Evolutionary conservation across 768 basidiomycete genomes (phyloP).

Genomic region (Candolleomyces aberdarensis): DNA sequence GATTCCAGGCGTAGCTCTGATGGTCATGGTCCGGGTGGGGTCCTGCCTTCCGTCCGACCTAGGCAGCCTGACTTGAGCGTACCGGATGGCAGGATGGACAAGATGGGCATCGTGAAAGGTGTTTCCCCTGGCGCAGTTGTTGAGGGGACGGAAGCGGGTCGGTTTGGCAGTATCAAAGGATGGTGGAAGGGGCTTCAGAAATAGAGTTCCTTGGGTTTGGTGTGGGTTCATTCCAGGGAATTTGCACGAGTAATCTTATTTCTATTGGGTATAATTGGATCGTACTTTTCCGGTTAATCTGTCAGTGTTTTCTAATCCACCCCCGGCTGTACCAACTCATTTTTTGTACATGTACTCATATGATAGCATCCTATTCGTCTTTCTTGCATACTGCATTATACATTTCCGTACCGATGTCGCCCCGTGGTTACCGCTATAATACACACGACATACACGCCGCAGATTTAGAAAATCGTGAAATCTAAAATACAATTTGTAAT

Average conservation of each 20-base stretch:
- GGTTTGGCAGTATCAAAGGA: constrained; percentile 3
- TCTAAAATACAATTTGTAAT: too few relatives aligned
- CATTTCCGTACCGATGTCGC: too few relatives aligned
- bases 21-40: not conserved
- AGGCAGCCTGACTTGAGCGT: constrained; percentile 6
- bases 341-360: too few relatives aligned
- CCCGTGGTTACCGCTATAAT: too few relatives aligned
- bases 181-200: constrained; percentile 8
- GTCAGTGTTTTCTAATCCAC: too few relatives aligned
- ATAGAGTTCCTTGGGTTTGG: not conserved
- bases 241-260: not conserved
- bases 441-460: too few relatives aligned
- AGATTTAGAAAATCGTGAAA: too few relatives aligned
- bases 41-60: not conserved
- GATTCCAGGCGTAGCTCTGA: not conserved
- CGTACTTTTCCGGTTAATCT: too few relatives aligned
- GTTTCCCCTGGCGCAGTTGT: not conserved
- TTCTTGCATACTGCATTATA: too few relatives aligned
- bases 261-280: not conserved
- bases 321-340: too few relatives aligned
- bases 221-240: not conserved
- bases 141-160: not conserved
- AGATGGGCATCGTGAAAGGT: constrained; percentile 9
- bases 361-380: too few relatives aligned
- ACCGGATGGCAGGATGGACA: constrained; percentile 10